These are phyloP conservation scores for Jasminum sambac DNA, from an alignment of 257 asterid genomes.

Conservation along the genomic window DNA sequence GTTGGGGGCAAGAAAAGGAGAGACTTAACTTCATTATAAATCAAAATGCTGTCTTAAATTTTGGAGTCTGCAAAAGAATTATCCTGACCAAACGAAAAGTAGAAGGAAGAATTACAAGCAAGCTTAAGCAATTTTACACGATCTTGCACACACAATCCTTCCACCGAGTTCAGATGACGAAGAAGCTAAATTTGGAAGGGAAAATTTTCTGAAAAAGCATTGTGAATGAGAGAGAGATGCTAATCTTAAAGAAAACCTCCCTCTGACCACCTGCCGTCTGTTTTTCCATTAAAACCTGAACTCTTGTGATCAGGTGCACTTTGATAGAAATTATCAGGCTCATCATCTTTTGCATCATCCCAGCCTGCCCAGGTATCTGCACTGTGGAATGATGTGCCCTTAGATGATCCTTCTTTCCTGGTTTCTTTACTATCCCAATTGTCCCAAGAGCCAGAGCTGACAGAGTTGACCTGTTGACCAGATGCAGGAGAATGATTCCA, in stretches of 20 bases:
- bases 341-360: constrained; percentile 82
- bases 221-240: constrained; percentile 14
- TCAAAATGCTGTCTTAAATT: constrained; percentile 31
- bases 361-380: constrained; percentile 93
- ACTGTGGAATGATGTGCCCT: constrained; percentile 40
- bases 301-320: neutral
- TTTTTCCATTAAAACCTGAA: neutral
- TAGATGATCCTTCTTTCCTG: constrained; percentile 48
- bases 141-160: constrained; percentile 39
- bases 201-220: constrained; percentile 24
- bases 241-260: constrained; percentile 33
- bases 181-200: constrained; percentile 27
- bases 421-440: constrained; percentile 69
- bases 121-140: constrained; percentile 37
- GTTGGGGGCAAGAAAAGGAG: neutral
- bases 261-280: neutral
- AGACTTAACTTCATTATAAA: constrained; percentile 25
- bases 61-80: constrained; percentile 17
- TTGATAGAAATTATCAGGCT: constrained; percentile 28
- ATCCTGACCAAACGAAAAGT: constrained; percentile 21
- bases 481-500: constrained; percentile 55
- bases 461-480: constrained; percentile 40
- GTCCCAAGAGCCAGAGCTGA: constrained; percentile 67
- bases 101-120: constrained; percentile 32
- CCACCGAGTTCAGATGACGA: constrained; percentile 18